Base-by-base conservation (phyloP, 2,329 filamentous ascomycete species). In the Diaporthe eres region DNA sequence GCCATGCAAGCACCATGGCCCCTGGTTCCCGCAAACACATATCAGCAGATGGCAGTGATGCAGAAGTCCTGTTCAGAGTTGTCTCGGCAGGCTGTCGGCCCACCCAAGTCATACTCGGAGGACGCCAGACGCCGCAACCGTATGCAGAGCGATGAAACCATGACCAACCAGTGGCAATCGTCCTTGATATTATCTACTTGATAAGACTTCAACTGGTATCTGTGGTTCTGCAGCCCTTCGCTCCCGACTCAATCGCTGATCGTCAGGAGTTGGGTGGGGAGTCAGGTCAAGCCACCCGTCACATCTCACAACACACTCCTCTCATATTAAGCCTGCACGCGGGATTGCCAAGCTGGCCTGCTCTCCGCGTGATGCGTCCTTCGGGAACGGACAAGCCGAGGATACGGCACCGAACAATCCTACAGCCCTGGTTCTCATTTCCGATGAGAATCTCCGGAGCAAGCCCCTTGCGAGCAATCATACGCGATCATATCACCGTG, bases 401-500 rank as follows among this genome's bases (percentile, higher is more conserved):
- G 53, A 61, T 31, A 39, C 57, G 74, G 63, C 63, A 74, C 39
- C 67, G 22, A 55, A 60, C 44, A 70, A 42, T 39, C 68, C 51
- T 72, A 57, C 60, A 61, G 51, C 73, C 49, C 65, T 58, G 73
- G 67, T 70, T 12, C 58, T 71, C 63, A 65, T 74, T 25, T 57
- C 74, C 57, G 10, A 65, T 63, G 55, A 53, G 51, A 51, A 22
- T 44, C 39, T 47, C 44, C 71, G 12, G 58, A 71, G 63, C 61
- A 58, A 58, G 70, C 47, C 55, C 72, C 49, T 53, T 76, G 63
- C 71, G 60, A 71, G 74, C 72, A 71, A 65, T 72, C 75, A 57
- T 77, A 77, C 75, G 75, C 73, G 42, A 74, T 74, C 71, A 76
- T 70, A 76, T 73, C 74, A 77, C 75, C 75, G 28, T 44, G 70